Percentiles rank a stretch among this genome's conserved stretches.
Conservation (phyloP, 2,329 filamentous ascomycete species). For the Phialemonium atrogriseum region DNA sequence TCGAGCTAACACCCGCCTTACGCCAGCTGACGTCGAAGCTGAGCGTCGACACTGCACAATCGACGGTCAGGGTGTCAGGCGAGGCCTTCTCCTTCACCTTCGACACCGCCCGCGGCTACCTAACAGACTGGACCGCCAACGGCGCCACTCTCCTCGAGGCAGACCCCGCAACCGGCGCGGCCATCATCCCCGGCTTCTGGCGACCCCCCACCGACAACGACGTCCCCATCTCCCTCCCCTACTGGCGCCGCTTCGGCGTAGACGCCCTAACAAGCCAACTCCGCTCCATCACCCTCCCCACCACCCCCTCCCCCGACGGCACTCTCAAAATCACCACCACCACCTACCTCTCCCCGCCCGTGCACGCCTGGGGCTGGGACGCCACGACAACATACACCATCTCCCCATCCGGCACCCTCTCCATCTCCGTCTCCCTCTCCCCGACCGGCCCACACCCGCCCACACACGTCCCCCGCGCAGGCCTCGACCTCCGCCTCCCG, state of each 20-base stretch:
- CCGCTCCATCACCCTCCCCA: conserved; percentile 26
- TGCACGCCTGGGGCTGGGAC: conserved; percentile 51
- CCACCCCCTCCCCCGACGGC: conserved; percentile 11
- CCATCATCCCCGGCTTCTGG: conserved; percentile 45
- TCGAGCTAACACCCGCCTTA: conserved; percentile 1
- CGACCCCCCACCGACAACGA: conserved; percentile 61
- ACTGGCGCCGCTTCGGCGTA: conserved; percentile 48
- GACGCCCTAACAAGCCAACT: conserved; percentile 37
- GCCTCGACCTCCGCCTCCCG: conserved; percentile 46
- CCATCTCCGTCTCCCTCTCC: conserved; percentile 33
- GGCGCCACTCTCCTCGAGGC: conserved; percentile 24
- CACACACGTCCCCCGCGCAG: conserved; percentile 50
- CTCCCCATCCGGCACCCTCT: conserved; percentile 30
- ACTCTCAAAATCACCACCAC: conserved; percentile 30
- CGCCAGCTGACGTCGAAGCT: conserved; percentile 13
- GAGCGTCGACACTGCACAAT: conserved; percentile 13
- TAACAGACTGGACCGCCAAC: conserved; percentile 32
- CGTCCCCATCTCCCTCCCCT: conserved; percentile 39
- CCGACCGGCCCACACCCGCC: conserved; percentile 43
- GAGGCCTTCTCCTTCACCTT: conserved; percentile 31
- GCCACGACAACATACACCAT: conserved; percentile 45
- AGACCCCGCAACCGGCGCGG: conserved; percentile 25
- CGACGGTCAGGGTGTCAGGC: conserved; percentile 19
- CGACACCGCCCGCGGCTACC: conserved; percentile 32
- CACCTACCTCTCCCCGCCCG: conserved; percentile 47